Conservation (phyloP, 225 moss, liverwort and hornwort species). For the Asterella californica region DNA sequence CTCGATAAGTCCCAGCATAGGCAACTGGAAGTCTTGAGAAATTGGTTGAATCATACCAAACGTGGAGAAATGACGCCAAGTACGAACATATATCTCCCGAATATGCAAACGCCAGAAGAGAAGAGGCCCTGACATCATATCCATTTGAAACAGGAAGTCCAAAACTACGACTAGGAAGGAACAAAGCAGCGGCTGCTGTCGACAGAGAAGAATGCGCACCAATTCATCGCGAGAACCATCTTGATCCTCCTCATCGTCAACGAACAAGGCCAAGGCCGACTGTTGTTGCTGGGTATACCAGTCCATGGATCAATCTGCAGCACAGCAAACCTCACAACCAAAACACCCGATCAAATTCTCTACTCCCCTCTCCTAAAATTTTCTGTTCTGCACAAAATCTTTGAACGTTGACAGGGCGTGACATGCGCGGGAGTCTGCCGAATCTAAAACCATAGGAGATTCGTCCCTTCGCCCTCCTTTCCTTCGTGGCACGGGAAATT, state of each 20-base stretch:
- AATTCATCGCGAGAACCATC: slow-evolving; percentile 34
- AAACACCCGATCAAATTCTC: background rate
- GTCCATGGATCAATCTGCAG: slow-evolving; percentile 29
- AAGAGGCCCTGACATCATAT: background rate
- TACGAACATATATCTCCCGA: background rate
- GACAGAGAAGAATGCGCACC: slow-evolving; percentile 11
- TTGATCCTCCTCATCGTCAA: slow-evolving; percentile 48
- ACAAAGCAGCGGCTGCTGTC: too few species aligned
- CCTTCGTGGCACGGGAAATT: too few species aligned
- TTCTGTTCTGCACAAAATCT: too few species aligned
- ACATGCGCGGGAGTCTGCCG: too few species aligned
- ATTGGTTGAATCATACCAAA: background rate
- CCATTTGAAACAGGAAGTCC: background rate
- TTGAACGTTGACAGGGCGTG: too few species aligned
- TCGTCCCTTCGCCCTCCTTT: too few species aligned
- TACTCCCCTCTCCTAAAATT: too few species aligned
- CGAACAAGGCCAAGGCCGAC: slow-evolving; percentile 26
- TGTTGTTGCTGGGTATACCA: slow-evolving; percentile 38
- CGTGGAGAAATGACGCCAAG: background rate
- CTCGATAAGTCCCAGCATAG: background rate
- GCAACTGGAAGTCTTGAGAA: too few species aligned
- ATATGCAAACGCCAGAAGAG: background rate
- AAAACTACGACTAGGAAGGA: background rate
- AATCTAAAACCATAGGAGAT: too few species aligned
- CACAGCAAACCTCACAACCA: background rate